phyloP scores from a whole-genome alignment of 148 eudicot species.

The Silene conica region DNA sequence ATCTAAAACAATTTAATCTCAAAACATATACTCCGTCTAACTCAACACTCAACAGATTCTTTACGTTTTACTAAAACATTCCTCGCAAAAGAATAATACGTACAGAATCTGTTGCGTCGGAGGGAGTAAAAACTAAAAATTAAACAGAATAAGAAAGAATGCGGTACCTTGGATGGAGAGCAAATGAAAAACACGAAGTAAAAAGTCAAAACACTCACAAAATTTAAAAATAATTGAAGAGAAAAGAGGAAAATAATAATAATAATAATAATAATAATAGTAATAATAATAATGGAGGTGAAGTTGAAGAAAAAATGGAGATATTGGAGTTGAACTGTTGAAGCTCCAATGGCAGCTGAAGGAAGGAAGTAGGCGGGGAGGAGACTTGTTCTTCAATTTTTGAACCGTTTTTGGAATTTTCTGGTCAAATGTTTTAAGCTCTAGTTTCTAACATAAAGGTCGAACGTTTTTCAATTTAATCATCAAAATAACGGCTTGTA shows the following conservation, averaged over 20 bases:
- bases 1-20: not conserved
- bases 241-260: no score
- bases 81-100: no score
- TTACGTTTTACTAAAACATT: no score
- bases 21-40: not conserved
- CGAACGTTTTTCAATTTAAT: no score
- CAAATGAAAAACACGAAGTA: not conserved
- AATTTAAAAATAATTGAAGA: no score
- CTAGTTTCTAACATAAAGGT: no score
- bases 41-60: no score
- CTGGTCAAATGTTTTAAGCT: no score
- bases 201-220: constrained; percentile 10
- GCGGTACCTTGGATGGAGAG: not conserved
- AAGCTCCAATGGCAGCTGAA: not conserved
- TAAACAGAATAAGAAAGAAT: not conserved
- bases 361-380: not conserved
- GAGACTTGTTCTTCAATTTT: not conserved
- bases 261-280: no score
- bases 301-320: not conserved
- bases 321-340: not conserved
- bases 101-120: no score
- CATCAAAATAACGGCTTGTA: no score
- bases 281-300: not conserved
- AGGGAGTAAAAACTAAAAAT: no score
- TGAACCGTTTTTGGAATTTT: not conserved